Base-by-base conservation (phyloP, 2,329 filamentous ascomycete genomes). In the Colletotrichum australisinense region DNA sequence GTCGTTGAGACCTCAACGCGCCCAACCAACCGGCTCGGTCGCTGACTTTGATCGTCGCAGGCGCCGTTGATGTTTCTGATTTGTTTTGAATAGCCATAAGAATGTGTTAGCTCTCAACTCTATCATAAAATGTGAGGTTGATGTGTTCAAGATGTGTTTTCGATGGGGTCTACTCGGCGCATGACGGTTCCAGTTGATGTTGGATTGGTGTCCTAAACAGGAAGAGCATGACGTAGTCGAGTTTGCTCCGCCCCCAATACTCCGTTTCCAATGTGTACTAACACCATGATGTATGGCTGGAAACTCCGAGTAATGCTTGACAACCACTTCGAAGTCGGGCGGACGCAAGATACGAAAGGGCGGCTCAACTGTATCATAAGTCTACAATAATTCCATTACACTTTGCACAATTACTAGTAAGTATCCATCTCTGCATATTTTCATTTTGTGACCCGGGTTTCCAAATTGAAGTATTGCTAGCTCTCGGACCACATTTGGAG, bases 1-100 rank as follows among this genome's bases (percentile, higher is more conserved):
- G 82, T 14, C 80, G 79, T 3, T 63, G 73, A 2, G 67, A 32
- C 14, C 55, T 28, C 6, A 66, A 58, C 1, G 74, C 72, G 19
- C 55, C 46, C 6, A 64, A 53, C 74, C 74, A 75, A 2, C 63
- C n/a, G 14, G 38, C 5, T 22, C 56, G 62, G 22, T 75, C 53
- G 35, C 57, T 8, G 24, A 75, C 49, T n/a, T 69, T 69, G 26
- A 75, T 66, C 12, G 24, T 66, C 19, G 19, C 35, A 9, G 49
- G 4, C 12, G 22, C 28, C 4, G 35, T 3, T 2, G 35, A 6
- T 55, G 24, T 9, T 22, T n/a, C 2, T 19, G 42, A 11, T n/a
- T 9, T 22, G 19, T 49, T 19, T 22, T 49, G 42, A 11, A 49
- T 28, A 14, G 55, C 42, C 32, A 49, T 70, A 16, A 8, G 19